Conservation (phyloP, 768 basidiomycete genomes). For the Tricholoma hemisulphureum region DNA sequence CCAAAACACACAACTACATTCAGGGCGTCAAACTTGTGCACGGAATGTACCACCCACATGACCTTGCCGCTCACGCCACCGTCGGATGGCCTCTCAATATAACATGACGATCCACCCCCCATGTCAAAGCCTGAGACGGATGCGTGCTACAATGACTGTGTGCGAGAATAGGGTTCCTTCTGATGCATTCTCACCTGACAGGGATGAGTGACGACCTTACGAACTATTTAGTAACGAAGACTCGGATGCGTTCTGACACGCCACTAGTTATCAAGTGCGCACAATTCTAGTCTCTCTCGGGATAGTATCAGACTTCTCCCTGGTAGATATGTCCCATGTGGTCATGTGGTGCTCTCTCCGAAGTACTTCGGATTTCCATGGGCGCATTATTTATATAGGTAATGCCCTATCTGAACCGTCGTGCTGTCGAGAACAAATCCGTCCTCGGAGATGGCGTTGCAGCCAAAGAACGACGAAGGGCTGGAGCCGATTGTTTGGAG, state of each 20-base stretch:
- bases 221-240: constrained; percentile 59
- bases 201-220: constrained; percentile 88
- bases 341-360: constrained; percentile 63
- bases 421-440: constrained; percentile 93
- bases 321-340: constrained; percentile 69
- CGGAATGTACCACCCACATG: constrained; percentile 86
- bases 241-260: constrained; percentile 42
- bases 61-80: constrained; percentile 48
- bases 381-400: constrained; percentile 44
- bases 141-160: constrained; percentile 66
- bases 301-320: not conserved
- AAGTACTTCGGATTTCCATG: constrained; percentile 38
- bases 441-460: constrained; percentile 76
- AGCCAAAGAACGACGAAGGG: constrained; percentile 54
- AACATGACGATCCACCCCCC: constrained; percentile 59
- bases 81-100: constrained; percentile 42
- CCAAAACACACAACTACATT: constrained; percentile 62
- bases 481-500: constrained; percentile 42
- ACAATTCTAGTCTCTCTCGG: constrained; percentile 4
- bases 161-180: constrained; percentile 33
- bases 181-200: constrained; percentile 28
- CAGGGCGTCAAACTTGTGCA: constrained; percentile 91
- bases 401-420: constrained; percentile 85
- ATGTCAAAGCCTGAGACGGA: constrained; percentile 69
- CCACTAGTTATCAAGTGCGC: constrained; percentile 78